phyloP scores from a whole-genome alignment of 202 grass and related monocot species.

The Saccharum hybrid region DNA sequence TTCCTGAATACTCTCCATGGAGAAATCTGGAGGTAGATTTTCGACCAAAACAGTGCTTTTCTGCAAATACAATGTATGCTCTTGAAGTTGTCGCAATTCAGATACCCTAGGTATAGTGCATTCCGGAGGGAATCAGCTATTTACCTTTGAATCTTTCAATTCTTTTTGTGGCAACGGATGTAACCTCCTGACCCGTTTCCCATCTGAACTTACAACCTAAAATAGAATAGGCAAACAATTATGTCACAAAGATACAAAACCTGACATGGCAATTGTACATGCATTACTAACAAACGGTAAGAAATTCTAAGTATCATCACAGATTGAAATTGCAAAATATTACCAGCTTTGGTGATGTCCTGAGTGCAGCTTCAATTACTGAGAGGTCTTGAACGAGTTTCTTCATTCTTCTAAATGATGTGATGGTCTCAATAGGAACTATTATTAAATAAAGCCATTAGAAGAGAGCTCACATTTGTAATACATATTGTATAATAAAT shows the following conservation, averaged over 20 bases:
- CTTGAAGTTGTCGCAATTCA: not conserved
- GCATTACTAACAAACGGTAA: not conserved
- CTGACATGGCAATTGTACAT: not conserved
- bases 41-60: conserved; percentile 74
- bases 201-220: conserved; percentile 84
- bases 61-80: conserved; percentile 44
- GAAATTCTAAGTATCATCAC: conserved; percentile 7
- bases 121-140: not conserved
- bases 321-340: conserved; percentile 39
- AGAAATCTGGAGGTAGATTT: conserved; percentile 76
- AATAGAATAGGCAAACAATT: conserved; percentile 34
- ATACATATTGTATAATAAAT: conserved; percentile 3
- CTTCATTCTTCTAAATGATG: conserved; percentile 96
- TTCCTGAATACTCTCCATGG: conserved; percentile 64
- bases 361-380: conserved; percentile 79
- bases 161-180: conserved; percentile 61
- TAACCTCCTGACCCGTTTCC: conserved; percentile 81
- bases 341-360: conserved; percentile 87
- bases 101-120: conserved; percentile 27
- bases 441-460: conserved; percentile 43
- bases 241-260: conserved; percentile 6
- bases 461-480: conserved; percentile 31
- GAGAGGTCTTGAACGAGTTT: conserved; percentile 71
- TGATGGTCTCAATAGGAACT: conserved; percentile 82
- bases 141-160: conserved; percentile 65